A percentile compares a stretch with the other conserved stretches of the same genome.
These are phyloP conservation scores for Cytospora mali DNA, from an alignment of 2,329 filamentous ascomycete species.

Conservation along the genomic window DNA sequence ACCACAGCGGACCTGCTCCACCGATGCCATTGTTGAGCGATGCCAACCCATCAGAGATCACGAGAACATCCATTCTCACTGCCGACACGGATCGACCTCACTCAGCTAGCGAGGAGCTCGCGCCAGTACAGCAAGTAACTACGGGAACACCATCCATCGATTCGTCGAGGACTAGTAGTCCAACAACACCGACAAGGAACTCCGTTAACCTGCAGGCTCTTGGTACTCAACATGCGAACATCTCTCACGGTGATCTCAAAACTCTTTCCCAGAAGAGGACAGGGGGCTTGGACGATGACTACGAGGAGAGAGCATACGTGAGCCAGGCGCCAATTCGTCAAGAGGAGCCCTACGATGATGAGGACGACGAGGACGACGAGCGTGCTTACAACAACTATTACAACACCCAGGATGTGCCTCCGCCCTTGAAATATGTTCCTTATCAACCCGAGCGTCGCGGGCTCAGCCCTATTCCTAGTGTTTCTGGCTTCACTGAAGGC, in stretches of 20 bases:
- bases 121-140: constrained; percentile 65
- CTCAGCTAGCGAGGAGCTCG: constrained; percentile 66
- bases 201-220: constrained; percentile 59
- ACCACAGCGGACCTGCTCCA: constrained; percentile 63
- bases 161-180: constrained; percentile 52
- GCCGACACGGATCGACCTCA: constrained; percentile 72
- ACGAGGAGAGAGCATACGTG: constrained; percentile 51
- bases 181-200: constrained; percentile 59
- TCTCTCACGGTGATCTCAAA: constrained; percentile 61
- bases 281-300: constrained; percentile 41
- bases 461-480: constrained; percentile 88
- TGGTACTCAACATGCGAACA: constrained; percentile 67
- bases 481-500: constrained; percentile 80
- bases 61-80: constrained; percentile 83
- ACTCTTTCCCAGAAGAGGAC: constrained; percentile 54
- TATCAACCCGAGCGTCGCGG: constrained; percentile 71
- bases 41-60: constrained; percentile 83
- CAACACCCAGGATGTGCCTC: constrained; percentile 63
- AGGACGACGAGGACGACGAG: constrained; percentile 47
- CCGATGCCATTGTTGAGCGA: constrained; percentile 90
- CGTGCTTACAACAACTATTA: constrained; percentile 53
- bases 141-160: constrained; percentile 62
- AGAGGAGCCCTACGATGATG: constrained; percentile 43
- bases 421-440: constrained; percentile 66
- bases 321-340: constrained; percentile 42